Base-by-base conservation (phyloP, 495 filamentous ascomycete species). In the Daldinia vernicosa region DNA sequence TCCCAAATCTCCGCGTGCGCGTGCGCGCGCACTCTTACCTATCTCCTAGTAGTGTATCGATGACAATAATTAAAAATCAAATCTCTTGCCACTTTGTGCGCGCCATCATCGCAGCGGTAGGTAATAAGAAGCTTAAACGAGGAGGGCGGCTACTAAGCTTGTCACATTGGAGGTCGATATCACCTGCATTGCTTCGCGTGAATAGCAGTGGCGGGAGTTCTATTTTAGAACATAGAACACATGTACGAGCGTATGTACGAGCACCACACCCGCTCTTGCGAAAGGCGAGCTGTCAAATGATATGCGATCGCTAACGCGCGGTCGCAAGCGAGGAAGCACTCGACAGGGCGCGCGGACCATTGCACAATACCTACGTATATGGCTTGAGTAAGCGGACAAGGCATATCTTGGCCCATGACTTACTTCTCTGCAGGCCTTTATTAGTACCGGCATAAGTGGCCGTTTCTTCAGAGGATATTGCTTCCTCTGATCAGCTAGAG, bases 101-200 rank as follows among this genome's bases (percentile, higher is more conserved):
- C 33, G 39, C 52, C 53, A 51, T 58, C 43, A 39, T 69, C 52
- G 53, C 45, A 54, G 5, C 33, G 33, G 51, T 50, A 66, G 32
- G 62, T 33, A 71, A 71, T 66, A 66, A 66, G 63, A 67, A 66
- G 58, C 57, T 71, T 63, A 62, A 71, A 53, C 58, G 43, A 37
- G 51, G 39, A 60, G 69, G 69, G 64, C 61, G 70, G 55, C 66
- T 62, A 56, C 67, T 52, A 70, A 70, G 55, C 40, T 58, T 61
- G 66, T 69, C 67, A 74, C 62, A 69, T 70, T 69, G 59, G 59
- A 28, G 15, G 15, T 66, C 61, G 66, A 73, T 73, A 73, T 73
- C 70, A 73, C 70, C 70, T 73, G 70, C 66, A 73, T 73, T 62
- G 70, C 66, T 73, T 73, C 66, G 66, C 70, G 62, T 66, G 61